These are phyloP conservation scores for Colletotrichum caudatum DNA, from an alignment of 2,329 filamentous ascomycete species.

Conservation along the genomic window DNA sequence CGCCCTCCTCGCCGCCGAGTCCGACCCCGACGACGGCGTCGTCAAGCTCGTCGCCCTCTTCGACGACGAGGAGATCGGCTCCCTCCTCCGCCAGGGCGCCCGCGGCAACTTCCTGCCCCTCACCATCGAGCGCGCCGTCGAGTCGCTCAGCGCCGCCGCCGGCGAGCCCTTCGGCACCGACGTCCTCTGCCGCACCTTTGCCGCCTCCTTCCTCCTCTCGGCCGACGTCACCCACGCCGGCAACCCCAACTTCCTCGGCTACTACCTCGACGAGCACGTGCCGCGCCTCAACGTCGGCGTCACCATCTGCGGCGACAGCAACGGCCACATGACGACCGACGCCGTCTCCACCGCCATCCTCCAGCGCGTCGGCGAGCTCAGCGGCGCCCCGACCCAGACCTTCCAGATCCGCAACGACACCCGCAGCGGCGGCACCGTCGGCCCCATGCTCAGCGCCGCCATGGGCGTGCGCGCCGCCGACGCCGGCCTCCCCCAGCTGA, in stretches of 20 bases:
- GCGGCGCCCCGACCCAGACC: slow-evolving; percentile 78
- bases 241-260: slow-evolving; percentile 90
- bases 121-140: slow-evolving; percentile 84
- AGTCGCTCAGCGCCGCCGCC: slow-evolving; percentile 69
- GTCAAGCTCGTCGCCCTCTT: slow-evolving; percentile 95
- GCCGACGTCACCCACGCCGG: slow-evolving; percentile 95
- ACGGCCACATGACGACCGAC: slow-evolving; percentile 97
- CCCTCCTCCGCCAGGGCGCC: slow-evolving; percentile 89
- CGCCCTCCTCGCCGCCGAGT: slow-evolving; percentile 78
- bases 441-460: slow-evolving; percentile 84
- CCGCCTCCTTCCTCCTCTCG: slow-evolving; percentile 91
- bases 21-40: slow-evolving; percentile 69
- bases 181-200: slow-evolving; percentile 83
- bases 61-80: slow-evolving; percentile 97
- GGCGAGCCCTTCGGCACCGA: slow-evolving; percentile 64
- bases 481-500: slow-evolving; percentile 89
- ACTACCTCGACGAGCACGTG: slow-evolving; percentile 87
- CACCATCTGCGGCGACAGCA: slow-evolving; percentile 82
- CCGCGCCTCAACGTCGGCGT: slow-evolving; percentile 91
- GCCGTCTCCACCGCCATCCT: slow-evolving; percentile 85
- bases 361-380: slow-evolving; percentile 80
- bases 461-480: slow-evolving; percentile 89
- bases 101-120: slow-evolving; percentile 87
- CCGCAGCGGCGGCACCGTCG: slow-evolving; percentile 92
- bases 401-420: slow-evolving; percentile 97